Evolutionary conservation across 805 yeast species (phyloP), one percentile per base, ranked within the genome.

Genomic region (Metschnikowia sp.): DNA sequence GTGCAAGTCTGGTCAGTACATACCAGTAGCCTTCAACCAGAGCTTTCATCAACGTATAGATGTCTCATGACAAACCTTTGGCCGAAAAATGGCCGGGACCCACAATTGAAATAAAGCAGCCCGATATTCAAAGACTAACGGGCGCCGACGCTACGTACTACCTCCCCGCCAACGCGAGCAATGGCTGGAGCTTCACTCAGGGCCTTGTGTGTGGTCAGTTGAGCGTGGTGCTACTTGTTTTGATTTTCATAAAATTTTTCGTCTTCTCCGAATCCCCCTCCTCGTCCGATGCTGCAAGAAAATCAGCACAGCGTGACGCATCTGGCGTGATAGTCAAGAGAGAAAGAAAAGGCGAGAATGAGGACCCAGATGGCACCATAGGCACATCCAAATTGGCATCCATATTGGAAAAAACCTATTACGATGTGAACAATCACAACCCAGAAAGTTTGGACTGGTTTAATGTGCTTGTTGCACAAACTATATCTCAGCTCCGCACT

Each of bases 401-500:
- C n/a, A 88, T 94, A 18, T 70, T 94, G 35, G 97, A 92, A 53
- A 91, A 90, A 58, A 90, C 97, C 0, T 89, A 89, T 61, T 94
- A 94, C 65, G 87, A 94, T 60, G 97, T 94, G 1, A 82, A 83
- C 39, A 83, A 82, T 26, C 99, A 94, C 63, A 75, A 83, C 13
- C 79, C 97, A 0, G 99, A 94, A 69, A 86, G 97, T 0, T 69
- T 94, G 50, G 99, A 94, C 64, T 94, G 99, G 99, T 89, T 94
- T 65, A 94, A 92, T 54, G 97, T 94, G 1, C 72, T 94, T 33
- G 78, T 94, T 15, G 99, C 97, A 0, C 97, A 94, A 63, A 83
- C 90, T 8, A 82, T 94, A 26, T 81, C 88, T 31, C 96, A 91
- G 53, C 77, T 90, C 51, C 78, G 99, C 48, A 78, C 83, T n/a